Conservation (phyloP, 192 early-diverging fungal genomes). For the Podila epicladia region DNA sequence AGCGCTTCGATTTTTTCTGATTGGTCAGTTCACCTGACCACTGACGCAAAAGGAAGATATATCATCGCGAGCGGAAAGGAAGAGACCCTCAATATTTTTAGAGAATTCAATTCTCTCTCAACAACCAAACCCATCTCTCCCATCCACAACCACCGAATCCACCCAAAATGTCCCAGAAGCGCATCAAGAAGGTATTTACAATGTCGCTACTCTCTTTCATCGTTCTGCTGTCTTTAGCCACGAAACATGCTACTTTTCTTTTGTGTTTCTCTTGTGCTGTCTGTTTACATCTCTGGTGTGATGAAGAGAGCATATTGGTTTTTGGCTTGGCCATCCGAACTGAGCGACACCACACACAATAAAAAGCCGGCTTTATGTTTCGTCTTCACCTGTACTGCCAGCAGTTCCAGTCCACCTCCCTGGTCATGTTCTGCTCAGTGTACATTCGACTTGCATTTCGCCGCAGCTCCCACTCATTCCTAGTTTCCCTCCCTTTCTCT, state of each 20-base stretch:
- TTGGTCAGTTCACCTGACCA: not conserved
- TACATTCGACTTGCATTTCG: too few relatives aligned
- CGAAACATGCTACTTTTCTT: not conserved
- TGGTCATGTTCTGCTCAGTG: too few relatives aligned
- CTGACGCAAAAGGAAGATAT: too few relatives aligned
- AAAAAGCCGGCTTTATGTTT: too few relatives aligned
- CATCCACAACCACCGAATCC: not conserved
- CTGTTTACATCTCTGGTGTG: conserved; percentile 1
- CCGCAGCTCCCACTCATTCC: not conserved
- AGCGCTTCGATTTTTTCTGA: conserved; percentile 3
- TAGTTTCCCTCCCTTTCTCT: not conserved
- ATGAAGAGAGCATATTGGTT: too few relatives aligned
- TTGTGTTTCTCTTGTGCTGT: not conserved
- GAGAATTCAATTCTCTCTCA: conserved; percentile 6
- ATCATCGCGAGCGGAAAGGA: not conserved
- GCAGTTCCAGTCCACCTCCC: too few relatives aligned
- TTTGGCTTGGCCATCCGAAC: too few relatives aligned
- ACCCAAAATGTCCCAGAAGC: conserved; percentile 91
- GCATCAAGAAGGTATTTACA: conserved; percentile 93
- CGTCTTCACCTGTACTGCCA: too few relatives aligned
- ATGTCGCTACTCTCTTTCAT: not conserved
- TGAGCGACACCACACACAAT: too few relatives aligned
- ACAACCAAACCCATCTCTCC: conserved; percentile 8
- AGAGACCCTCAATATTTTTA: not conserved
- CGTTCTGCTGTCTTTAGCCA: not conserved